Evolutionary conservation across 2,329 filamentous ascomycete genomes (phyloP).

Genomic region (Diaporthe sp.): DNA sequence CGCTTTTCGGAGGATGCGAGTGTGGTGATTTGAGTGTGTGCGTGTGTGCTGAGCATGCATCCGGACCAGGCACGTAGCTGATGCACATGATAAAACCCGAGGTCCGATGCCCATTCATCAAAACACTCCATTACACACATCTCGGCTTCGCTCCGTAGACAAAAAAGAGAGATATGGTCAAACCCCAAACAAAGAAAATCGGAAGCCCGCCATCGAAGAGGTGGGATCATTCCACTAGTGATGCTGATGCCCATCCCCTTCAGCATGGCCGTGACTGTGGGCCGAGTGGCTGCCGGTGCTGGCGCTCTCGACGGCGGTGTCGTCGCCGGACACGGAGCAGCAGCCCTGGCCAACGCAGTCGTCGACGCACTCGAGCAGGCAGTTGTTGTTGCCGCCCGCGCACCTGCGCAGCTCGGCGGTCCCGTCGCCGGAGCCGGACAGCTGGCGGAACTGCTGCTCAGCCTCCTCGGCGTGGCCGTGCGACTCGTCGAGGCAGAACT

Average conservation of each 20-base stretch:
- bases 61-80: background rate
- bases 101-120: background rate
- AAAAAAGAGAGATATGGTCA: slow-evolving; percentile 1
- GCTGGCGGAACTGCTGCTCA: slow-evolving; percentile 31
- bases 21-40: background rate
- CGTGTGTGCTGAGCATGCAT: background rate
- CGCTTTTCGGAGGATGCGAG: slow-evolving; percentile 19
- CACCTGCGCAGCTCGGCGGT: slow-evolving; percentile 43
- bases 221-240: slow-evolving; percentile 34
- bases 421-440: slow-evolving; percentile 53
- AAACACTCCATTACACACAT: background rate
- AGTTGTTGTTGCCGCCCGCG: slow-evolving; percentile 52
- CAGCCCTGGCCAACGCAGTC: slow-evolving; percentile 62
- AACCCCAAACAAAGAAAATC: slow-evolving; percentile 35
- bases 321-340: slow-evolving; percentile 51
- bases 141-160: background rate
- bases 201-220: slow-evolving; percentile 17
- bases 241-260: slow-evolving; percentile 54
- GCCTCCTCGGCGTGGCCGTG: slow-evolving; percentile 56
- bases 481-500: slow-evolving; percentile 75
- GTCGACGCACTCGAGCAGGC: slow-evolving; percentile 67
- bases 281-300: slow-evolving; percentile 51
- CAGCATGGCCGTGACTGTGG: slow-evolving; percentile 45
- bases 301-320: slow-evolving; percentile 47
- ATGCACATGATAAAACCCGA: background rate